Conservation (phyloP, 139 green algal genomes). For the Chlamydomonas incerta region DNA sequence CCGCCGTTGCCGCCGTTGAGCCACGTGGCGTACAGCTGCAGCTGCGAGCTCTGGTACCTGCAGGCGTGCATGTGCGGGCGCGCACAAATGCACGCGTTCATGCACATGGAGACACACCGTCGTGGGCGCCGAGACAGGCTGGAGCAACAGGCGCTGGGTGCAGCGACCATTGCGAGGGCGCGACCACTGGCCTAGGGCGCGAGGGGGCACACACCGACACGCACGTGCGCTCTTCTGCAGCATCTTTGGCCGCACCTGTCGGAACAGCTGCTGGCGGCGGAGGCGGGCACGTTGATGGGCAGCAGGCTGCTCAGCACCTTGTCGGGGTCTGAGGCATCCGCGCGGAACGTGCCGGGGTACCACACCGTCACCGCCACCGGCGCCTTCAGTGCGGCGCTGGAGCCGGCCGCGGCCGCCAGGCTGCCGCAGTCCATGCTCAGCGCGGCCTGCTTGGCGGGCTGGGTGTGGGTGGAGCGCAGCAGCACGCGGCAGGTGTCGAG, state of each 20-base stretch:
- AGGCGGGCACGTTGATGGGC: constrained; percentile 51
- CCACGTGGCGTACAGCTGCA: constrained; percentile 46
- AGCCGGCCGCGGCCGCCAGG: neutral
- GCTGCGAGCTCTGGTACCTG: constrained; percentile 48
- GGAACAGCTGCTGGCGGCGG: neutral
- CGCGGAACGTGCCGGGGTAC: constrained; percentile 24
- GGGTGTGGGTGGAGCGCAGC: constrained; percentile 27
- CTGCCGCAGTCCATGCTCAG: neutral
- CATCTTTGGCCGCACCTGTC: no score
- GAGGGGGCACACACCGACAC: no score
- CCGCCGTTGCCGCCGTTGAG: constrained; percentile 41
- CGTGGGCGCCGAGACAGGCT: no score
- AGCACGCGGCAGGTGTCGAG: constrained; percentile 25
- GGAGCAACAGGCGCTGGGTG: no score
- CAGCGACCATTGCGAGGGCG: no score
- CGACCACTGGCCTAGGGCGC: no score
- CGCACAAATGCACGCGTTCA: neutral
- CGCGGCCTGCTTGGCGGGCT: constrained; percentile 9
- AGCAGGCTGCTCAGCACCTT: constrained; percentile 56
- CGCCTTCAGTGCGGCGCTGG: no score
- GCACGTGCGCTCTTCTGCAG: no score
- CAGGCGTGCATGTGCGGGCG: no score
- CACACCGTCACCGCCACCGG: constrained; percentile 28
- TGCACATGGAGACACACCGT: no score
- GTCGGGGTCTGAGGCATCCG: constrained; percentile 24